These are phyloP conservation scores for Fomitopsis pulvina DNA, from an alignment of 768 basidiomycete genomes.

Conservation along the genomic window DNA sequence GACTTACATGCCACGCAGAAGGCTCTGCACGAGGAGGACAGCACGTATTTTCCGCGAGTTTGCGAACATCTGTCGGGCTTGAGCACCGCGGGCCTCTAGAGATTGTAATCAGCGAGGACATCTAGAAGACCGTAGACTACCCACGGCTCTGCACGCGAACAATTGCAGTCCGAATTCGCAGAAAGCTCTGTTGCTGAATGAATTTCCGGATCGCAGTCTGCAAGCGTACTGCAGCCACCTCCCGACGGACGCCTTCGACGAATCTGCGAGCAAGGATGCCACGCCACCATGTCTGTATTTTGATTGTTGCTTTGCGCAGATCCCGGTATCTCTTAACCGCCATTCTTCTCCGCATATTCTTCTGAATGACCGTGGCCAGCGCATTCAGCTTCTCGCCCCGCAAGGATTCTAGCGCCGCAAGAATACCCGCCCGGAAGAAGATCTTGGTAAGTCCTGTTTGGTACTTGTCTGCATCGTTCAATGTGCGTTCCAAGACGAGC, in stretches of 20 bases:
- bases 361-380: constrained; percentile 93
- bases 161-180: constrained; percentile 54
- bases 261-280: constrained; percentile 71
- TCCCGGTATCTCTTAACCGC: constrained; percentile 74
- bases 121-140: constrained; percentile 27
- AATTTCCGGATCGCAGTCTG: constrained; percentile 70
- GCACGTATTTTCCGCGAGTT: constrained; percentile 53
- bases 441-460: constrained; percentile 97
- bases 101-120: constrained; percentile 6
- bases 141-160: constrained; percentile 79
- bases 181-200: constrained; percentile 66
- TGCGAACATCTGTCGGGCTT: constrained; percentile 54
- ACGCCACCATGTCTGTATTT: constrained; percentile 93
- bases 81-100: constrained; percentile 68
- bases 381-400: constrained; percentile 83
- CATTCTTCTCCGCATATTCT: constrained; percentile 88
- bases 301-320: constrained; percentile 69
- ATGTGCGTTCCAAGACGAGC: constrained; percentile 76
- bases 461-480: constrained; percentile 93
- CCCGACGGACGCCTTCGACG: constrained; percentile 63
- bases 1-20: constrained; percentile 85
- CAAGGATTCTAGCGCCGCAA: constrained; percentile 88
- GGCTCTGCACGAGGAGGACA: constrained; percentile 69
- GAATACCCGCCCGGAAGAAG: constrained; percentile 99
- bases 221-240: constrained; percentile 68